Evolutionary conservation across 1,139 yeast genomes (phyloP).

Genomic region (Lodderomyces oxycetoniae): DNA sequence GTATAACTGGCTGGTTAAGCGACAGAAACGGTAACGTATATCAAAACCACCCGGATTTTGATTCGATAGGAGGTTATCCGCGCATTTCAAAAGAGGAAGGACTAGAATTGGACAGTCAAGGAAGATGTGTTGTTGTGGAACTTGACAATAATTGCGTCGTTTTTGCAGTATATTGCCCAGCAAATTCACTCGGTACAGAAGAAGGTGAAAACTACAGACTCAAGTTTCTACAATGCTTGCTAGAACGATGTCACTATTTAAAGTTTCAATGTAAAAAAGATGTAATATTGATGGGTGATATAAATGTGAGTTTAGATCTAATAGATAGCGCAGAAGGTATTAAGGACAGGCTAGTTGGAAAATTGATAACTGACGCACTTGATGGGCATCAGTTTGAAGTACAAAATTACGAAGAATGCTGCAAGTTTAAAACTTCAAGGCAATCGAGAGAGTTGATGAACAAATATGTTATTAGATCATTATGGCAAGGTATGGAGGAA

Average conservation of each 20-base stretch:
- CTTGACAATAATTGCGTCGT: constrained; percentile 58
- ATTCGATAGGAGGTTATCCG: constrained; percentile 73
- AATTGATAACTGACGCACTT: constrained; percentile 17
- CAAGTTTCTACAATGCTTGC: constrained; percentile 52
- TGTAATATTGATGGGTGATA: constrained; percentile 81
- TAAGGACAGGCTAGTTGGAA: constrained; percentile 34
- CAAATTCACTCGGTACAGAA: constrained; percentile 69
- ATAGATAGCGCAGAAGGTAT: constrained; percentile 78
- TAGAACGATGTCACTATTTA: constrained; percentile 57
- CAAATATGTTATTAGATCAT: constrained; percentile 23
- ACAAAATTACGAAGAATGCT: constrained; percentile 32
- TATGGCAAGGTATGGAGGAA: constrained; percentile 10
- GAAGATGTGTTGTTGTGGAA: constrained; percentile 75
- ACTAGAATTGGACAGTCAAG: constrained; percentile 67
- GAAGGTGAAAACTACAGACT: constrained; percentile 64
- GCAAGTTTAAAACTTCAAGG: constrained; percentile 37
- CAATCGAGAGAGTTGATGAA: constrained; percentile 44
- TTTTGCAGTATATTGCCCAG: constrained; percentile 86
- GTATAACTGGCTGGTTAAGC: constrained; percentile 67
- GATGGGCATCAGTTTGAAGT: constrained; percentile 39
- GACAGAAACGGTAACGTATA: constrained; percentile 9
- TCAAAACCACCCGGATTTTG: background rate
- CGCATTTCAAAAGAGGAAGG: constrained; percentile 34
- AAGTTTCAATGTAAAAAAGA: constrained; percentile 47
- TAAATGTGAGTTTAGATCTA: constrained; percentile 73